Percentiles rank a stretch among this genome's conserved stretches.
Evolutionary conservation across 2,329 filamentous ascomycete species (phyloP).

Genomic region (Madurella fahalii): DNA sequence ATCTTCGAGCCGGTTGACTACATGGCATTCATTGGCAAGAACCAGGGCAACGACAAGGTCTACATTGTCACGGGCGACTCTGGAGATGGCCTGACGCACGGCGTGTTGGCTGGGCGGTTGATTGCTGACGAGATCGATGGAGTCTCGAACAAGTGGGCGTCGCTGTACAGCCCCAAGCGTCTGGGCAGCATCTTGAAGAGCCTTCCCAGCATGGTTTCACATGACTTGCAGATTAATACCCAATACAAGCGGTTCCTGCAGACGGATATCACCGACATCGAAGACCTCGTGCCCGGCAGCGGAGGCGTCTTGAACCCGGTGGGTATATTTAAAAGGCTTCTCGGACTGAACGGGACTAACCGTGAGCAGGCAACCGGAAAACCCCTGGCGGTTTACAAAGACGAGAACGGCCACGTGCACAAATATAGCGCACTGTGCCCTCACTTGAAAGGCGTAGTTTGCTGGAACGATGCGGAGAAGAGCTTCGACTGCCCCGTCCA

Average conservation of each 20-base stretch:
- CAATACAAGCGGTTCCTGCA: conserved; percentile 54
- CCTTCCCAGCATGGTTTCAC: conserved; percentile 41
- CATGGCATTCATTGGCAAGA: conserved; percentile 53
- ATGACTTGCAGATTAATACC: conserved; percentile 52
- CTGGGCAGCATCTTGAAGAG: conserved; percentile 42
- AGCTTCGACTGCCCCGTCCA: conserved; percentile 52
- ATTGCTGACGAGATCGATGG: conserved; percentile 52
- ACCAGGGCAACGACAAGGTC: conserved; percentile 47
- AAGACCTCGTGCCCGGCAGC: conserved; percentile 45
- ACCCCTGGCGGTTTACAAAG: conserved; percentile 53
- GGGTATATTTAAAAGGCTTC: background rate
- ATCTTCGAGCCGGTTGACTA: conserved; percentile 52
- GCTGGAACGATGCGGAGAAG: conserved; percentile 52
- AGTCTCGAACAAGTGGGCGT: conserved; percentile 45
- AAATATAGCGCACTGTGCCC: conserved; percentile 53
- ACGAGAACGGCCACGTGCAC: conserved; percentile 47
- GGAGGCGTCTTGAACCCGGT: conserved; percentile 51
- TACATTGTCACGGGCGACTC: conserved; percentile 55
- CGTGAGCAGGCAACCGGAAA: conserved; percentile 32
- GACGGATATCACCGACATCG: conserved; percentile 53
- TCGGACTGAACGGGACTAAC: background rate
- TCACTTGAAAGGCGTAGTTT: conserved; percentile 52
- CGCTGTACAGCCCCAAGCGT: conserved; percentile 49
- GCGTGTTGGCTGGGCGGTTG: conserved; percentile 48
- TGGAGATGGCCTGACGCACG: conserved; percentile 55